These are phyloP conservation scores for Psidium guajava DNA, from an alignment of 345 rosid genomes.

Conservation along the genomic window DNA sequence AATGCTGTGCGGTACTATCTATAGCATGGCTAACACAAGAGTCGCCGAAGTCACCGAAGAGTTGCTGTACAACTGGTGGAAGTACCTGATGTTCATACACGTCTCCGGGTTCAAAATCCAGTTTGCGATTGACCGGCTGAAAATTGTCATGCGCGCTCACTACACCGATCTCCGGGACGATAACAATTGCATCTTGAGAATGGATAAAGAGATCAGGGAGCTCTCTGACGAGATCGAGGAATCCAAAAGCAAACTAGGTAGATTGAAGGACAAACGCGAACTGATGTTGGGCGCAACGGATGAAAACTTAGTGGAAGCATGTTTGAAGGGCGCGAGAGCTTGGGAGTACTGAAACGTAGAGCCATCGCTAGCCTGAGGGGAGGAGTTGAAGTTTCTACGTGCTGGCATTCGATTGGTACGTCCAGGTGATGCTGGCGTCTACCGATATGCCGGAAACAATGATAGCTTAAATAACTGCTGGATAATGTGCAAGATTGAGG, in stretches of 20 bases:
- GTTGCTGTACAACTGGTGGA: neutral
- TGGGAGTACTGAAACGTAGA: no score
- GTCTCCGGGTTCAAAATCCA: neutral
- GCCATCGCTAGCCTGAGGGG: no score
- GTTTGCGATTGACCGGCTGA: neutral
- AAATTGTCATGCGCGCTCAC: neutral
- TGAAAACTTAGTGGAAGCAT: no score
- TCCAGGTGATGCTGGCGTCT: neutral
- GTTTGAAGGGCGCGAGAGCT: no score
- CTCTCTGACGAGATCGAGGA: rapidly evolving
- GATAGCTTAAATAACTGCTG: neutral
- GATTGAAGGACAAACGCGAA: neutral
- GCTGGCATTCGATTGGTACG: neutral
- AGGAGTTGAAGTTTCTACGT: no score
- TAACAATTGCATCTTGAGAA: neutral
- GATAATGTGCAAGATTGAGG: neutral
- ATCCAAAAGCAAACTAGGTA: rapidly evolving
- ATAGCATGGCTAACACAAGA: neutral
- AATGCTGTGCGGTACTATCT: neutral
- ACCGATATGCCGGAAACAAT: neutral
- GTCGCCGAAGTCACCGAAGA: neutral
- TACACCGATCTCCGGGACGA: neutral
- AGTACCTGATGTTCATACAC: neutral
- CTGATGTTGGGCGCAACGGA: no score
- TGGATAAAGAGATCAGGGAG: neutral